Conservation (phyloP, 257 asterid species). For the Solanum medicagineum region DNA sequence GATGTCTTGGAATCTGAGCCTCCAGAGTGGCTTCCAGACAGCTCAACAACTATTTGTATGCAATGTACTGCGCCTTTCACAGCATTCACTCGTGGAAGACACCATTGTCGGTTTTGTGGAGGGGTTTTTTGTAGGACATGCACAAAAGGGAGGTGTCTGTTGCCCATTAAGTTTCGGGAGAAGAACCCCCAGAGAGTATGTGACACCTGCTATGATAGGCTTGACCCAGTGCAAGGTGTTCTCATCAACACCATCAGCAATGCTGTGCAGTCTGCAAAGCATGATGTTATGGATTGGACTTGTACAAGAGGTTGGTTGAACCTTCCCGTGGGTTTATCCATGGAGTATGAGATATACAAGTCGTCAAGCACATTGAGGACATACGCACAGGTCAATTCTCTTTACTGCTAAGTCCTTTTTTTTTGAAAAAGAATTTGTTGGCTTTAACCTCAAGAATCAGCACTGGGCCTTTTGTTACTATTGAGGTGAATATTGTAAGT, state of each 20-base stretch:
- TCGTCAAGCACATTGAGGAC: constrained; percentile 62
- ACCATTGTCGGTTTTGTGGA: constrained; percentile 98
- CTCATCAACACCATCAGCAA: constrained; percentile 83
- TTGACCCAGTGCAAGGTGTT: constrained; percentile 86
- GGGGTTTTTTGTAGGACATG: constrained; percentile 85
- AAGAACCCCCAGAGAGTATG: constrained; percentile 96
- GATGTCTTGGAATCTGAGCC: constrained; percentile 96
- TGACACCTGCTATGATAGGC: constrained; percentile 93
- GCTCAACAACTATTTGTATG: constrained; percentile 73
- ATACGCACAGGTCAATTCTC: constrained; percentile 51
- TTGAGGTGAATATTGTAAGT: neutral
- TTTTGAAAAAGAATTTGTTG: neutral
- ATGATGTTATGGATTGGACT: constrained; percentile 99
- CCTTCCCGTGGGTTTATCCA: constrained; percentile 91
- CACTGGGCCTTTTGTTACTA: neutral
- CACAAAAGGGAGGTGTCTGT: constrained; percentile 84
- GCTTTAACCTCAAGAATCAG: neutral
- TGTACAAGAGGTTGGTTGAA: constrained; percentile 89
- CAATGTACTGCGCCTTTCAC: constrained; percentile 85
- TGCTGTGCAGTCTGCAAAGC: constrained; percentile 82
- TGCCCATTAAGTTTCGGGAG: constrained; percentile 88
- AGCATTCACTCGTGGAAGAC: constrained; percentile 92
- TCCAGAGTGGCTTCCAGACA: constrained; percentile 98
- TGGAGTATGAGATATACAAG: constrained; percentile 96
- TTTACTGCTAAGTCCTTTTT: neutral